phyloP scores from a whole-genome alignment of 2,329 filamentous ascomycete species.

The Aureobasidium pullulans region DNA sequence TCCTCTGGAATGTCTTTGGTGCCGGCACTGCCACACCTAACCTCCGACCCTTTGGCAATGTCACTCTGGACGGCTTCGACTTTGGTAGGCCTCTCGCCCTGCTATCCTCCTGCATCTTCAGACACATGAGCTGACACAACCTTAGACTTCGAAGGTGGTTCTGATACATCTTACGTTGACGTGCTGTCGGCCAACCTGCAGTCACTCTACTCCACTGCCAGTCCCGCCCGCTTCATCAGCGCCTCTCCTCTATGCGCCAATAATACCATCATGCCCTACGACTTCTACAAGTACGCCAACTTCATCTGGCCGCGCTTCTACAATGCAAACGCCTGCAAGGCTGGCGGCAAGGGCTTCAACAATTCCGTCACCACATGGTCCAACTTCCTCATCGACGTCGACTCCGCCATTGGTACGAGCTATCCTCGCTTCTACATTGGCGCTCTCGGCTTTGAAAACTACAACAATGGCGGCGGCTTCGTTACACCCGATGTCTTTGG shows the following conservation, averaged over 20 bases:
- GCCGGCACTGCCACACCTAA: conserved; percentile 27
- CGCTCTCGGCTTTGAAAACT: conserved; percentile 5
- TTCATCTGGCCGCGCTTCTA: conserved; percentile 15
- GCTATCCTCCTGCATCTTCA: background rate
- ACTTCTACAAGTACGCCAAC: conserved; percentile 12
- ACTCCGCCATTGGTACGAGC: background rate
- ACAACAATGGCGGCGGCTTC: background rate
- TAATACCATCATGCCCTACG: conserved; percentile 6
- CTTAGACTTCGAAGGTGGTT: background rate
- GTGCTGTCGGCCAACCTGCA: background rate
- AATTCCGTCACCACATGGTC: conserved; percentile 4
- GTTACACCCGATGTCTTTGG: conserved; percentile 1
- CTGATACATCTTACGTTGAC: background rate
- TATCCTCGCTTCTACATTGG: conserved; percentile 13
- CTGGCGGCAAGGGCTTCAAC: conserved; percentile 7
- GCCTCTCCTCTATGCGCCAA: conserved; percentile 7
- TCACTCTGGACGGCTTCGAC: conserved; percentile 47
- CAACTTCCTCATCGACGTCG: background rate
- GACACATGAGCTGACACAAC: background rate
- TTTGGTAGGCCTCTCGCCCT: conserved; percentile 25
- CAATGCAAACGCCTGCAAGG: conserved; percentile 9
- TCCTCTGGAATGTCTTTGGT: conserved; percentile 42
- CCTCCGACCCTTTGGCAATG: conserved; percentile 41
- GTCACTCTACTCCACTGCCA: background rate
- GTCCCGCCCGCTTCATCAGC: background rate